Base-by-base conservation (phyloP, 768 basidiomycete genomes). In the Rhizopogon vinicolor region DNA sequence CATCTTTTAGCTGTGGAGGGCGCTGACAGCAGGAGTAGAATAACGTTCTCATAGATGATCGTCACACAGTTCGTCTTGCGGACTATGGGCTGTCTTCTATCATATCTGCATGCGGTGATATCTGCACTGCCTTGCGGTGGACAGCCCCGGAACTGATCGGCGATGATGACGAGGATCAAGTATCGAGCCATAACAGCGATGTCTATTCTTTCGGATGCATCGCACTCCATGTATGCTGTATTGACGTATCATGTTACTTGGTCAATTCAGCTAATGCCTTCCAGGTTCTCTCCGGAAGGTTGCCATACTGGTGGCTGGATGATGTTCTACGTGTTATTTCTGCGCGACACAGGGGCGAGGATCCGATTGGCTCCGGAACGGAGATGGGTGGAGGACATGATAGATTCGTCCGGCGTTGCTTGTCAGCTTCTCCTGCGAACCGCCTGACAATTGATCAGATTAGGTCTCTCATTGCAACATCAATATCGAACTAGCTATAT, bases 141-240 rank as follows among this genome's bases (percentile, higher is more conserved):
- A 73, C 75, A 5, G 77, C 76, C 45, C 63, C 75, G 0, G 60
- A 70, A 16, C 61, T 78, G 1, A 77, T 72, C 57, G 22, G 25
- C 28, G 10, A 35, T 3, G 22, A 49, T 43, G 44, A 28, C 5
- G 14, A 31, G 18, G n/a, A 44, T 40, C n/a, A 46, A 0, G 14
- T 16, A 18, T 52, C 51, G 7, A 52, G 7, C 6, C 7, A 9
- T 28, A 57, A 12, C 22, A 75, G 66, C 53, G 78, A 80, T 63
- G 71, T 78, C 16, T 80, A 71, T 10, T 77, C 77, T 1, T 75
- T 75, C 54, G 76, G 76, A 7, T 73, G 75, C 56, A 70, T 77
- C 22, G 58, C 61, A 28, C 22, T 55, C 18, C 54, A 58, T 55
- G 57, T 49, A 75, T 18, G 42, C 25, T 14, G 8, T 72, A 61